phyloP scores from a whole-genome alignment of 495 filamentous ascomycete species.

The Lepraria neglecta region DNA sequence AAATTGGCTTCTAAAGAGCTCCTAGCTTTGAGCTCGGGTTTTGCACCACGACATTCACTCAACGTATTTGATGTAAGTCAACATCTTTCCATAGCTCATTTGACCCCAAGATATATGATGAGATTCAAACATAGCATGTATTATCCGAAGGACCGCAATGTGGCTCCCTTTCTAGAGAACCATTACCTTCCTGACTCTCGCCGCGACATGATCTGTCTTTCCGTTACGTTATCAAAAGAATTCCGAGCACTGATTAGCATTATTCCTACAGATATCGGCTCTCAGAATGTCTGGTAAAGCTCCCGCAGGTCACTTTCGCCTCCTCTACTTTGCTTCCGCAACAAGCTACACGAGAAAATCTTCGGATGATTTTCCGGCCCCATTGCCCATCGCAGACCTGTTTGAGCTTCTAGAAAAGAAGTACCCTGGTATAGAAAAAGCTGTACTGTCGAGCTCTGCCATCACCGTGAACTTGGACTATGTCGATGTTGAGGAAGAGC shows the following conservation, averaged over 20 bases:
- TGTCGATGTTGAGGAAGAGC: conserved; percentile 56
- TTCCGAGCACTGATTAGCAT: background rate
- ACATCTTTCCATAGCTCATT: background rate
- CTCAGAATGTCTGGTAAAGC: conserved; percentile 34
- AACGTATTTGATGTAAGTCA: conserved; percentile 3
- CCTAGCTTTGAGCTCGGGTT: no score
- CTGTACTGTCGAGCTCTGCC: conserved; percentile 68
- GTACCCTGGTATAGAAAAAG: conserved; percentile 72
- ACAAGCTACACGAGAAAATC: conserved; percentile 65
- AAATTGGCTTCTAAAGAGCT: no score
- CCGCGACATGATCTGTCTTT: conserved; percentile 24
- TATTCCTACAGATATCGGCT: background rate
- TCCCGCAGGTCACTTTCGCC: conserved; percentile 57
- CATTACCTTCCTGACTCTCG: conserved; percentile 14
- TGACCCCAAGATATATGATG: conserved; percentile 1
- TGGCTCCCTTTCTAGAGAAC: conserved; percentile 34
- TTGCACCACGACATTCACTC: no score
- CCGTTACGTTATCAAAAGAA: background rate
- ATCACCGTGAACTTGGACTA: conserved; percentile 86
- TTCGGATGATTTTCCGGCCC: conserved; percentile 66
- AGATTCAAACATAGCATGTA: conserved; percentile 53
- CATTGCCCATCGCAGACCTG: conserved; percentile 58
- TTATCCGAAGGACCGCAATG: conserved; percentile 54
- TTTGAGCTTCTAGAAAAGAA: conserved; percentile 66
- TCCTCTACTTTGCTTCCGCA: conserved; percentile 84